phyloP scores from a whole-genome alignment of 139 green algal genomes.

The Desmodesmus armatus region DNA sequence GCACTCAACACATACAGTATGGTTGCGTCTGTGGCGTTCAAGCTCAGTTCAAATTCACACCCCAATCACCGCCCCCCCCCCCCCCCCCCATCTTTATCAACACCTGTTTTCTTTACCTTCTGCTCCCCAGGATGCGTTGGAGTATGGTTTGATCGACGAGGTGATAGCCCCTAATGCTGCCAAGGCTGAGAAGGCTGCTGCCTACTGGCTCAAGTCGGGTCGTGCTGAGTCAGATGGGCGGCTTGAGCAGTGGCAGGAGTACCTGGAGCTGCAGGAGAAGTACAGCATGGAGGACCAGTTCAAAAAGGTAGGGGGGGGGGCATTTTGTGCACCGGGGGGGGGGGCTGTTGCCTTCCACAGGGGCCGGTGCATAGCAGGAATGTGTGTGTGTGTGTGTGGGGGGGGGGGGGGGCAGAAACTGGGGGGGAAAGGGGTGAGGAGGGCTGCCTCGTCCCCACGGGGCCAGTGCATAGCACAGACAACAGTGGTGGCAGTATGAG shows the following conservation, averaged over 20 bases:
- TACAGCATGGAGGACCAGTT: constrained; percentile 61
- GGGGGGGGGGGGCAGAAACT: no score
- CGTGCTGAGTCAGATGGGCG: constrained; percentile 66
- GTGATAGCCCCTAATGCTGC: constrained; percentile 79
- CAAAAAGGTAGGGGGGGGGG: constrained; percentile 38
- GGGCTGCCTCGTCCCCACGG: no score
- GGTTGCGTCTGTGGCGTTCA: neutral
- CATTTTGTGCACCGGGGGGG: no score
- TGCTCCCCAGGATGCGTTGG: constrained; percentile 81
- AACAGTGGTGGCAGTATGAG: no score
- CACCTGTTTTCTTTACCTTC: neutral
- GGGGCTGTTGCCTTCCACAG: no score
- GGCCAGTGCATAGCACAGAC: no score
- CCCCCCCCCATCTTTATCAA: neutral
- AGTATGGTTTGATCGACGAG: constrained; percentile 94
- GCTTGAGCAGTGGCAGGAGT: constrained; percentile 72
- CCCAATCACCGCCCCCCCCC: neutral
- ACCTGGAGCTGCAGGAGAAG: constrained; percentile 67
- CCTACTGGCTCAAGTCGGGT: constrained; percentile 66
- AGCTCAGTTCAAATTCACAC: neutral
- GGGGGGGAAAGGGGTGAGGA: no score
- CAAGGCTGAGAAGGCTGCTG: constrained; percentile 54
- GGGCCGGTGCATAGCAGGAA: no score
- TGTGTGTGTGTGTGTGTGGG: no score
- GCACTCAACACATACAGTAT: neutral